Evolutionary conservation across 768 basidiomycete genomes (phyloP).

Genomic region (Pisolithus orientalis): DNA sequence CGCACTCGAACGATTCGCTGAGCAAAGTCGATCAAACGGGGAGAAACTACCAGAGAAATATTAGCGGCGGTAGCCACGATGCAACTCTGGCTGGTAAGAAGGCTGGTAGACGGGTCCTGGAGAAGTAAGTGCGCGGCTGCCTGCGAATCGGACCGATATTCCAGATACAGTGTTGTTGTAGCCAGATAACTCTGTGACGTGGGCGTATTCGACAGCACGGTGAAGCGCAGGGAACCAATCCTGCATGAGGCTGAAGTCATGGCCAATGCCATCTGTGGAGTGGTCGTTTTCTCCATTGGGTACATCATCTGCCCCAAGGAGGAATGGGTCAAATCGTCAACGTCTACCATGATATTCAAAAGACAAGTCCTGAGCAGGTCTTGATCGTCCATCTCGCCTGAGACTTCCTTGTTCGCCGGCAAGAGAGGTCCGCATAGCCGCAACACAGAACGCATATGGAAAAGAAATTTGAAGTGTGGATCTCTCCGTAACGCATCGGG

Average conservation of each 20-base stretch:
- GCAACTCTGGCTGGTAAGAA: constrained; percentile 14
- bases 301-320: constrained; percentile 19
- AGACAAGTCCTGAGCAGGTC: constrained; percentile 35
- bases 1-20: constrained; percentile 49
- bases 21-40: constrained; percentile 55
- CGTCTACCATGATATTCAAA: constrained; percentile 33
- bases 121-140: constrained; percentile 8
- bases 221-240: constrained; percentile 13
- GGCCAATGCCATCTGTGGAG: constrained; percentile 3
- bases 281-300: constrained; percentile 6
- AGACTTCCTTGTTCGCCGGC: constrained; percentile 1
- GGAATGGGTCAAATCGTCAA: constrained; percentile 30
- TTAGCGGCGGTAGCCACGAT: constrained; percentile 36
- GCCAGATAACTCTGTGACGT: constrained; percentile 19
- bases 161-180: constrained; percentile 20
- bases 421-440: constrained; percentile 40
- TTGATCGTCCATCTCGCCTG: constrained; percentile 24
- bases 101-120: constrained; percentile 9
- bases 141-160: constrained; percentile 13
- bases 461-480: constrained; percentile 67
- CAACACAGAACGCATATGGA: constrained; percentile 55
- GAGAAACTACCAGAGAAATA: constrained; percentile 39
- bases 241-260: constrained; percentile 11
- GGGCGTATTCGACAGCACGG: constrained; percentile 14
- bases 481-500: constrained; percentile 66